Conservation (phyloP, 192 early-diverging fungal species). For the Allomyces arbusculus region DNA sequence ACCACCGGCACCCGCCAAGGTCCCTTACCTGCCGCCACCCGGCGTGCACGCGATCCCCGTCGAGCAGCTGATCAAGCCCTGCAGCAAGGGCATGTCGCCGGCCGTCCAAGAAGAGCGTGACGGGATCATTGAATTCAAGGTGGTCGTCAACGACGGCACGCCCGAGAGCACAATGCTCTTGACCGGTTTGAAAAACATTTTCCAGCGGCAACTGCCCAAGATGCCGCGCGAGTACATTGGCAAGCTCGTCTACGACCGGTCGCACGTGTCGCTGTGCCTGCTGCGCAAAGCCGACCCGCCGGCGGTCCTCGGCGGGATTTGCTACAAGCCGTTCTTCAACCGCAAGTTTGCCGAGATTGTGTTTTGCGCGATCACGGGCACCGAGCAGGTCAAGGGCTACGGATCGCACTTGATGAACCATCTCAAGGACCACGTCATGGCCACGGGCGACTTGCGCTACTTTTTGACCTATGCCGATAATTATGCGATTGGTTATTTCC, state of each 20-base stretch:
- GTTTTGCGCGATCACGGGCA: constrained; percentile 80
- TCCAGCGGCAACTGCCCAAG: constrained; percentile 90
- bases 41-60: neutral
- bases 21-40: neutral
- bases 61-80: neutral
- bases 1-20: neutral
- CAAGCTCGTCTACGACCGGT: constrained; percentile 81
- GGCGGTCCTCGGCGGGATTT: constrained; percentile 83
- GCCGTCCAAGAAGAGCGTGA: constrained; percentile 41
- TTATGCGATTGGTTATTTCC: constrained; percentile 95
- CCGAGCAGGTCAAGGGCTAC: constrained; percentile 91
- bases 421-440: constrained; percentile 78
- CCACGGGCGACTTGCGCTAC: constrained; percentile 48
- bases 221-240: constrained; percentile 99
- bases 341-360: constrained; percentile 96
- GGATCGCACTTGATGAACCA: constrained; percentile 91
- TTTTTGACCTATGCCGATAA: constrained; percentile 98
- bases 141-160: constrained; percentile 62
- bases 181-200: constrained; percentile 86
- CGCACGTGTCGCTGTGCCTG: constrained; percentile 1
- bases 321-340: constrained; percentile 72
- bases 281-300: constrained; percentile 3
- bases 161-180: constrained; percentile 69
- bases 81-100: constrained; percentile 5
- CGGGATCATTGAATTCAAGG: constrained; percentile 44